Evolutionary conservation across 257 asterid genomes (phyloP).

Genomic region (Solanum dulcamara): DNA sequence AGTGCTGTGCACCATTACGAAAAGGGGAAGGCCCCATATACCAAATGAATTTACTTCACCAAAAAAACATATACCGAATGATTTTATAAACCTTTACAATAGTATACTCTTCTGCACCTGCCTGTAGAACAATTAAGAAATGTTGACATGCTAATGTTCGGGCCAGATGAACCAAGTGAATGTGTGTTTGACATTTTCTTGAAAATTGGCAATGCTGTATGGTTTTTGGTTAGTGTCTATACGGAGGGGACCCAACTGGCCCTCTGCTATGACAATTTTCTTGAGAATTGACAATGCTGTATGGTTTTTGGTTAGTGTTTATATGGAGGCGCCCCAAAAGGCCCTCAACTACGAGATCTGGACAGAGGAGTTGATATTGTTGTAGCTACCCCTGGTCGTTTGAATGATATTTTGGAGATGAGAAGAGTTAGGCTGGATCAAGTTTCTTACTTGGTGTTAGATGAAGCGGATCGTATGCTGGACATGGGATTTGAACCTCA

Average conservation of each 20-base stretch:
- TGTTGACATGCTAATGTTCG: not conserved
- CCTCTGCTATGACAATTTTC: not conserved
- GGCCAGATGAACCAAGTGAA: not conserved
- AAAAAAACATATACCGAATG: not conserved
- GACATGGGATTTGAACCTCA: constrained; percentile 99
- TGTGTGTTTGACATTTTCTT: not conserved
- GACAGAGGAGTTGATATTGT: constrained; percentile 89
- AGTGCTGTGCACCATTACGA: not conserved
- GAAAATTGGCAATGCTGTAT: not conserved
- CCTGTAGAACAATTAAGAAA: not conserved
- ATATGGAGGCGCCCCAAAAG: constrained; percentile 99
- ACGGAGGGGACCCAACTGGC: constrained; percentile 62
- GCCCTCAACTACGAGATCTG: constrained; percentile 72
- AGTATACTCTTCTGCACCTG: not conserved
- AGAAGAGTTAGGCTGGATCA: constrained; percentile 77
- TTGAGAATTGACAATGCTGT: not conserved
- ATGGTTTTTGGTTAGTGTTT: constrained; percentile 45
- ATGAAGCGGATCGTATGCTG: constrained; percentile 98
- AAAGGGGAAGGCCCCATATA: not conserved
- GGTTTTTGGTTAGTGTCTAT: constrained; percentile 45
- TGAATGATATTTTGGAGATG: constrained; percentile 96
- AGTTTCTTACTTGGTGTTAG: constrained; percentile 89
- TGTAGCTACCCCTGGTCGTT: constrained; percentile 97
- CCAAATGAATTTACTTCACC: not conserved
- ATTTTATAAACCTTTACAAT: not conserved